These are phyloP conservation scores for Eragrostis tef DNA, from an alignment of 202 grass and related monocot genomes.

Conservation along the genomic window DNA sequence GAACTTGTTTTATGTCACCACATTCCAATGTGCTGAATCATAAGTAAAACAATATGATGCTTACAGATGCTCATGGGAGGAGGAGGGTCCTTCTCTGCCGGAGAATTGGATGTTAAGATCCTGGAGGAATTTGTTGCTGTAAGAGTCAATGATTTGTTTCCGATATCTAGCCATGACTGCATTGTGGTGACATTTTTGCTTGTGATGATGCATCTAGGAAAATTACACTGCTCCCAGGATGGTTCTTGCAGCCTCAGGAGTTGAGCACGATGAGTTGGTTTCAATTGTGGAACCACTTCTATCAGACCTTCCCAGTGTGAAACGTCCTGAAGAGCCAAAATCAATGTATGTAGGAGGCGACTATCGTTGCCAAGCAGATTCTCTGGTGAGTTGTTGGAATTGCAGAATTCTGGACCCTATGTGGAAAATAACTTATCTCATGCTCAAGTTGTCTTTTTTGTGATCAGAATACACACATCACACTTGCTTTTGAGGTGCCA, in stretches of 20 bases:
- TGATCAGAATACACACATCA: conserved; percentile 70
- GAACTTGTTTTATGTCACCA: conserved; percentile 6
- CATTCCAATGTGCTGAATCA: neutral
- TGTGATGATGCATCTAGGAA: conserved; percentile 56
- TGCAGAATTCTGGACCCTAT: neutral
- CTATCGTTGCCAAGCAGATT: conserved; percentile 75
- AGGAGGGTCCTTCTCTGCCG: conserved; percentile 83
- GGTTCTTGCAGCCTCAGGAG: conserved; percentile 84
- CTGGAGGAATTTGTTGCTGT: conserved; percentile 74
- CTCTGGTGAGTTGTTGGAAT: conserved; percentile 53
- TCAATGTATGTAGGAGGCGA: conserved; percentile 79
- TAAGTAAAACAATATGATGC: conserved; percentile 39
- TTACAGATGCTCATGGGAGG: conserved; percentile 93
- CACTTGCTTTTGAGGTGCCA: conserved; percentile 88
- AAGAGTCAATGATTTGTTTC: conserved; percentile 41
- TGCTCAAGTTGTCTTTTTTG: conserved; percentile 25
- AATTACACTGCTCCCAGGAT: conserved; percentile 77
- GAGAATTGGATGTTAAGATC: conserved; percentile 62
- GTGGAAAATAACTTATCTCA: conserved; percentile 21
- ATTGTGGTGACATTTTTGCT: conserved; percentile 34
- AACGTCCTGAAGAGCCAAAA: conserved; percentile 65
- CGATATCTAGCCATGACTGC: conserved; percentile 4
- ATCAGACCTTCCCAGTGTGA: conserved; percentile 65
- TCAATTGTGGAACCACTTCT: conserved; percentile 75
- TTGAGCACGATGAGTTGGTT: conserved; percentile 77